Percentiles rank a stretch among this genome's conserved stretches.
phyloP scores from a whole-genome alignment of 2,329 filamentous ascomycete genomes.

The Penicillium psychrosexuale region DNA sequence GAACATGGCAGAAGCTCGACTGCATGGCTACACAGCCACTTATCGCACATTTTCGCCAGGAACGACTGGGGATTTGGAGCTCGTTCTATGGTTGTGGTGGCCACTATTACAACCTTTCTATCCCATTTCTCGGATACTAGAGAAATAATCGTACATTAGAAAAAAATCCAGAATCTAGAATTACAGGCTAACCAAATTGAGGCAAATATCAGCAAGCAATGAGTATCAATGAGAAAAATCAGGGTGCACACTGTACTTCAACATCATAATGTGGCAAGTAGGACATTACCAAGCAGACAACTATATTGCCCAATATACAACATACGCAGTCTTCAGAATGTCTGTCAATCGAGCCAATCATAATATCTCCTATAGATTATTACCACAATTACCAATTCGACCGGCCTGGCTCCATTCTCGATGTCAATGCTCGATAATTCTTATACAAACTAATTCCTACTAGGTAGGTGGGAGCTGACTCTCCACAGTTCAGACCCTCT shows the following conservation, averaged over 20 bases:
- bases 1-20: constrained; percentile 8
- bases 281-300: neutral
- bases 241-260: neutral
- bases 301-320: neutral
- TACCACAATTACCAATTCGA: neutral
- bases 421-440: neutral
- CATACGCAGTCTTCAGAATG: neutral
- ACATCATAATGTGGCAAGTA: neutral
- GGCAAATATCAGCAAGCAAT: neutral
- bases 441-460: neutral
- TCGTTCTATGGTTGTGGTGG: neutral
- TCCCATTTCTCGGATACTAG: neutral
- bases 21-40: constrained; percentile 1
- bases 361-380: neutral
- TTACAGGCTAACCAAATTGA: neutral
- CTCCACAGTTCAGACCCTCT: neutral
- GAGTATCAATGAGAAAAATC: neutral
- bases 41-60: neutral
- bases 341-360: neutral
- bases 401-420: neutral
- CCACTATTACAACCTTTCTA: constrained; percentile 6
- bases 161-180: neutral
- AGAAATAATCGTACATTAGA: neutral
- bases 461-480: neutral
- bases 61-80: neutral